Evolutionary conservation across 2,329 filamentous ascomycete species (phyloP).

Genomic region (Hypoxylon rubiginosum): DNA sequence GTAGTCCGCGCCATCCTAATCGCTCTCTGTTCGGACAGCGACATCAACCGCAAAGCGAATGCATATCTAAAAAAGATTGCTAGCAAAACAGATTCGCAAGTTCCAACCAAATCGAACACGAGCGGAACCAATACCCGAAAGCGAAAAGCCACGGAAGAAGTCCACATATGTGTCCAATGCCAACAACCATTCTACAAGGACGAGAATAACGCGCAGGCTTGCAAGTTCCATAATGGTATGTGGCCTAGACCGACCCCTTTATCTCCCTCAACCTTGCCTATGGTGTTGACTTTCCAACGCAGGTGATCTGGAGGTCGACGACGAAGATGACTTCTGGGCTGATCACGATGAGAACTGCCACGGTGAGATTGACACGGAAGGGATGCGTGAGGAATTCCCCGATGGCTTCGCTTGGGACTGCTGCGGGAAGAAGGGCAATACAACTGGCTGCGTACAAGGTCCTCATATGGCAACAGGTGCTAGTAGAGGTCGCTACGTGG

Average conservation of each 20-base stretch:
- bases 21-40: conserved; percentile 3
- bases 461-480: conserved; percentile 18
- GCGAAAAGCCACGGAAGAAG: conserved; percentile 28
- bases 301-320: conserved; percentile 46
- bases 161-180: conserved; percentile 35
- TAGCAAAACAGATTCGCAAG: neutral
- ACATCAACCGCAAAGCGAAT: neutral
- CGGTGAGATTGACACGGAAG: conserved; percentile 46
- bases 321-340: conserved; percentile 46
- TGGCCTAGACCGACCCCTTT: neutral
- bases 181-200: conserved; percentile 29
- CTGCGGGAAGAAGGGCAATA: conserved; percentile 38
- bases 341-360: conserved; percentile 50
- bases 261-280: neutral
- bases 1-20: conserved; percentile 14
- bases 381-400: conserved; percentile 43
- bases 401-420: conserved; percentile 51
- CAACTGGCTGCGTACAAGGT: conserved; percentile 27
- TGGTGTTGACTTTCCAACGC: neutral
- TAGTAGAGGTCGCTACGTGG: neutral
- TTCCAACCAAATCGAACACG: neutral
- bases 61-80: conserved; percentile 7
- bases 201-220: conserved; percentile 29
- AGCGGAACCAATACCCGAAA: conserved; percentile 6
- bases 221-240: conserved; percentile 31